Conservation (phyloP, 192 early-diverging fungal genomes). For the Chytriomyces confervae region DNA sequence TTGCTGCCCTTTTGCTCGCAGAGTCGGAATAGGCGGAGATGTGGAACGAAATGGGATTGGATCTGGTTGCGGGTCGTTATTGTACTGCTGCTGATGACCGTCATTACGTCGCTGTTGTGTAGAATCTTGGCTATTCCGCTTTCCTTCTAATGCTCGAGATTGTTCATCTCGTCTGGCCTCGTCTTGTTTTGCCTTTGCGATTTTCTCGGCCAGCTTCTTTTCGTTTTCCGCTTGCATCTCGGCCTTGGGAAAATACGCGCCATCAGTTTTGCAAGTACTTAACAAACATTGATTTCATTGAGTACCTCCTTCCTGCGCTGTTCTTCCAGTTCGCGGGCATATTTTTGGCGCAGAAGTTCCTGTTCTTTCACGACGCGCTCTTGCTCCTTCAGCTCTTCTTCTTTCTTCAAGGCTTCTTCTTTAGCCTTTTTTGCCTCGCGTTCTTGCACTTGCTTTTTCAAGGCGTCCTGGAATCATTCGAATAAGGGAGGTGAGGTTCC, state of each 20-base stretch:
- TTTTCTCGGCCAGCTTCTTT: constrained; percentile 20
- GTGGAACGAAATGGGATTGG: constrained; percentile 26
- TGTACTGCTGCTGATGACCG: constrained; percentile 3
- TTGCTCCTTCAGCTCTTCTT: constrained; percentile 44
- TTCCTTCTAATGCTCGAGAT: constrained; percentile 11
- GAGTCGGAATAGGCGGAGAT: constrained; percentile 32
- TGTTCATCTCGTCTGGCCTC: constrained; percentile 16
- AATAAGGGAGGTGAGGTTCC: background rate
- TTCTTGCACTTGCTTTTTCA: constrained; percentile 46
- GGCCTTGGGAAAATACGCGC: background rate
- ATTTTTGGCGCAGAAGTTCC: constrained; percentile 36
- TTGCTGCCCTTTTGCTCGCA: background rate
- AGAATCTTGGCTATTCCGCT: constrained; percentile 8
- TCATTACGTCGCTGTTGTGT: background rate
- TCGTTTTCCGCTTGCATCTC: constrained; percentile 28
- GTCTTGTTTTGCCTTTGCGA: constrained; percentile 16
- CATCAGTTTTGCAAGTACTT: background rate
- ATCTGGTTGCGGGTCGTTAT: background rate
- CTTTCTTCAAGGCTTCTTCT: constrained; percentile 19
- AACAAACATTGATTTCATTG: background rate
- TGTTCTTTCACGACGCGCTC: constrained; percentile 44
- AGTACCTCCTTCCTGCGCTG: constrained; percentile 32
- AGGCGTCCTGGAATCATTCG: constrained; percentile 28
- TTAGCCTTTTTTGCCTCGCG: constrained; percentile 40
- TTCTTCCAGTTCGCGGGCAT: constrained; percentile 46